A percentile compares a stretch with the other conserved stretches of the same genome.
phyloP scores from a whole-genome alignment of 2,329 filamentous ascomycete species.

The Trichoderma sp. region DNA sequence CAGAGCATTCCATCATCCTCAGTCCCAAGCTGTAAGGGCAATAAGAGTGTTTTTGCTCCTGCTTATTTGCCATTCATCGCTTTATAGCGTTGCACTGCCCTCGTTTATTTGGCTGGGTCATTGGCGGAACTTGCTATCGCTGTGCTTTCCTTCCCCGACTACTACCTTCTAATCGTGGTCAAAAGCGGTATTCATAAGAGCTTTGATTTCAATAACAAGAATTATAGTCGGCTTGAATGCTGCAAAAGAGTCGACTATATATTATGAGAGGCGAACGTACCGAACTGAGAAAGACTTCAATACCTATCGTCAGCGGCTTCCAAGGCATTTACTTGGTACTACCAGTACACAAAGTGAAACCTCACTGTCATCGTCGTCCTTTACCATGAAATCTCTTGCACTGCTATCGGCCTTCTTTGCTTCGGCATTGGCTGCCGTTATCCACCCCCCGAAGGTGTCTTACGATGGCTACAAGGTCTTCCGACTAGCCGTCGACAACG shows the following conservation, averaged over 20 bases:
- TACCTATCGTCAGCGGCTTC: background rate
- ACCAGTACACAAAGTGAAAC: slow-evolving; percentile 2
- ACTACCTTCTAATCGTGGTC: slow-evolving; percentile 23
- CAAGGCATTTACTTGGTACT: background rate
- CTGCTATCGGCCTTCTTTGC: slow-evolving; percentile 31
- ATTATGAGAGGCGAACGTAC: background rate
- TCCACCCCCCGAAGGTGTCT: slow-evolving; percentile 35
- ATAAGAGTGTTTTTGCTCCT: background rate
- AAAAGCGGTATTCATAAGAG: background rate
- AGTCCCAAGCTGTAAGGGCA: background rate
- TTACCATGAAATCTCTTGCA: slow-evolving; percentile 32
- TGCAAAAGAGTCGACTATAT: slow-evolving; percentile 4
- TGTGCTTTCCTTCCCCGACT: background rate
- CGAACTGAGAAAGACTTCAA: background rate
- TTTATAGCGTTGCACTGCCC: slow-evolving; percentile 8
- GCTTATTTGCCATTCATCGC: slow-evolving; percentile 16
- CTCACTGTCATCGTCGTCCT: background rate
- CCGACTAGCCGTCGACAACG: slow-evolving; percentile 44
- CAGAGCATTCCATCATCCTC: background rate
- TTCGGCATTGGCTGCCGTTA: slow-evolving; percentile 28
- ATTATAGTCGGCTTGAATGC: background rate
- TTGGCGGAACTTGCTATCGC: slow-evolving; percentile 13
- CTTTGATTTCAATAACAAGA: background rate
- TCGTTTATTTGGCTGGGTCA: slow-evolving; percentile 3
- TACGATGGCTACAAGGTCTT: slow-evolving; percentile 53